phyloP scores from a whole-genome alignment of 1,139 yeast species.

The Zygosaccharomyces pseudobailii region DNA sequence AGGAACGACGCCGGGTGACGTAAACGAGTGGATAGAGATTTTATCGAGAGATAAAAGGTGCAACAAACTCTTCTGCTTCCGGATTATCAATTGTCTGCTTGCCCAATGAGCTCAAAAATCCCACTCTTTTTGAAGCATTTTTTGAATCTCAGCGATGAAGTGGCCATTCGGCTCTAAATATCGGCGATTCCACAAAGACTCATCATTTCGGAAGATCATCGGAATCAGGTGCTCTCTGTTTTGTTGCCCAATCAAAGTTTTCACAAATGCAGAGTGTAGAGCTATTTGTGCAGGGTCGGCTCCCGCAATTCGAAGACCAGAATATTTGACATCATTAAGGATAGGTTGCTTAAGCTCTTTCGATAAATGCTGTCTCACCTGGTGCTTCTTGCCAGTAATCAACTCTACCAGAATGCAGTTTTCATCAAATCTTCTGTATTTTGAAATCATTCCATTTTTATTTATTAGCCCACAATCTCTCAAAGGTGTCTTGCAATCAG shows the following conservation, averaged over 20 bases:
- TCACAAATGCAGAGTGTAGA: constrained; percentile 31
- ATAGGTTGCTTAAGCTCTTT: constrained; percentile 26
- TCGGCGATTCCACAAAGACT: constrained; percentile 12
- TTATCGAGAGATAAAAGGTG: constrained; percentile 19
- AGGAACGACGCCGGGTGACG: constrained; percentile 17
- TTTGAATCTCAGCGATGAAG: constrained; percentile 13
- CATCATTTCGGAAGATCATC: constrained; percentile 10
- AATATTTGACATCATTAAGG: constrained; percentile 29
- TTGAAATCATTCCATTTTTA: constrained; percentile 18
- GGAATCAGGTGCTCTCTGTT: constrained; percentile 22
- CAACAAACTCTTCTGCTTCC: constrained; percentile 18
- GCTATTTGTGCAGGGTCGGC: constrained; percentile 27
- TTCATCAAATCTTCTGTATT: constrained; percentile 21
- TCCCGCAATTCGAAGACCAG: constrained; percentile 17
- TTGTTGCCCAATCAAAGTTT: constrained; percentile 25
- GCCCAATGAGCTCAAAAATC: constrained; percentile 11
- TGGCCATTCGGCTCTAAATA: constrained; percentile 15
- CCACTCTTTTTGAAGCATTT: constrained; percentile 17
- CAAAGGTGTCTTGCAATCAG: not conserved
- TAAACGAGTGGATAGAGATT: constrained; percentile 14
- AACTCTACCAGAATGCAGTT: constrained; percentile 35
- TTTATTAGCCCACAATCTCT: constrained; percentile 12
- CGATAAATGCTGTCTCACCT: constrained; percentile 38
- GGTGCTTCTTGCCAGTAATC: constrained; percentile 45
- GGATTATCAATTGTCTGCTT: constrained; percentile 17